Conservation (phyloP, 345 rosid species). For the Bruguiera gymnorhiza region DNA sequence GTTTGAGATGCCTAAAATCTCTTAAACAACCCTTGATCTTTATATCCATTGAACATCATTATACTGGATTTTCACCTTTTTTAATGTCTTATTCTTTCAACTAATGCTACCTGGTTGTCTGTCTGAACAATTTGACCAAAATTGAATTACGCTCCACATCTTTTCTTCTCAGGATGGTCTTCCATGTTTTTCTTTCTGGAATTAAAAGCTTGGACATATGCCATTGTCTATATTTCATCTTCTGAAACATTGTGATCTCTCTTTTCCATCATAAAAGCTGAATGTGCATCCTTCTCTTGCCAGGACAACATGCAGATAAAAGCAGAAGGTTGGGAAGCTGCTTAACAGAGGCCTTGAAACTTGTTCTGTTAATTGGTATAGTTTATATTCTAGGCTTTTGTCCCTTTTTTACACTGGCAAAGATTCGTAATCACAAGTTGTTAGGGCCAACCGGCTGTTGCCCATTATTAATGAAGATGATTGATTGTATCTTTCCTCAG, state of each 20-base stretch:
- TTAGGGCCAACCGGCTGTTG: neutral
- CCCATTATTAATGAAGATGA: neutral
- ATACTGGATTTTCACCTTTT: too few relatives aligned
- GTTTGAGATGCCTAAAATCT: too few relatives aligned
- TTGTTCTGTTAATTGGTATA: slow-evolving; percentile 75
- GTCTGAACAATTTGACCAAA: too few relatives aligned
- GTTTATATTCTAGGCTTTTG: neutral
- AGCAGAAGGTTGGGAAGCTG: slow-evolving; percentile 52
- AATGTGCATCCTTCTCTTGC: slow-evolving; percentile 21
- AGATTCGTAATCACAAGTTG: neutral
- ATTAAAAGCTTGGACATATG: neutral
- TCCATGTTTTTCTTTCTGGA: neutral
- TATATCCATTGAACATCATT: too few relatives aligned
- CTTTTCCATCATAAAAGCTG: slow-evolving; percentile 3
- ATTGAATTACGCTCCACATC: too few relatives aligned
- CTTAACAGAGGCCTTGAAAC: slow-evolving; percentile 80
- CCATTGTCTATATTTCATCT: neutral
- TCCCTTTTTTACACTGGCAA: neutral
- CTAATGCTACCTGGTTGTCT: too few relatives aligned
- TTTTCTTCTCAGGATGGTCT: too few relatives aligned
- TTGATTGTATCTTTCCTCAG: neutral
- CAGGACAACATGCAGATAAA: slow-evolving; percentile 53
- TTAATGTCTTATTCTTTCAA: too few relatives aligned
- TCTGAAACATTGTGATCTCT: neutral
- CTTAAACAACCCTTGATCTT: too few relatives aligned